Percentiles rank a stretch among this genome's conserved stretches.
Evolutionary conservation across 768 basidiomycete species (phyloP).

Genomic region (Pleurotus djamor): DNA sequence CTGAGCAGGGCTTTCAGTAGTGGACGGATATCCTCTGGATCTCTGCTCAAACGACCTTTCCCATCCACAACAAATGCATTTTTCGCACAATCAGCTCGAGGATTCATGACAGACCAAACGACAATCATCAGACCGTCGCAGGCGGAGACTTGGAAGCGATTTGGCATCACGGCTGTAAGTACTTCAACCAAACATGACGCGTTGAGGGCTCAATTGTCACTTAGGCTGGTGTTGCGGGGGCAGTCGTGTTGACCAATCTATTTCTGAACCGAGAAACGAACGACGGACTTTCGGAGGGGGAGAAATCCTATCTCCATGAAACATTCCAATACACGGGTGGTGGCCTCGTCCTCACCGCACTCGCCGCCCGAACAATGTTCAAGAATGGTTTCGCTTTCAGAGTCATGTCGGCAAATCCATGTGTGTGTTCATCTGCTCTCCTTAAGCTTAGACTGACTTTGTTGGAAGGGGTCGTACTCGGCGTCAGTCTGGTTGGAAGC

Average conservation of each 20-base stretch:
- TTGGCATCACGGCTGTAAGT: slow-evolving; percentile 52
- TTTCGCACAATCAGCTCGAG: slow-evolving; percentile 32
- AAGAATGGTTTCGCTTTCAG: slow-evolving; percentile 63
- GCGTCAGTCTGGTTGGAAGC: slow-evolving; percentile 73
- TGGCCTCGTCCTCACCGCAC: slow-evolving; percentile 73
- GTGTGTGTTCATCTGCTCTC: slow-evolving; percentile 32
- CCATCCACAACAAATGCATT: background rate
- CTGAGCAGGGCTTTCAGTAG: background rate
- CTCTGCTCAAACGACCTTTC: background rate
- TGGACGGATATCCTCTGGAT: background rate
- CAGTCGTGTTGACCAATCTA: slow-evolving; percentile 58
- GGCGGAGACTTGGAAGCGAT: slow-evolving; percentile 39
- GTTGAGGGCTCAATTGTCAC: slow-evolving; percentile 3
- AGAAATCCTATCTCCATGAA: slow-evolving; percentile 70
- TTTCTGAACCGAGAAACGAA: slow-evolving; percentile 80
- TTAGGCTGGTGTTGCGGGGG: slow-evolving; percentile 72
- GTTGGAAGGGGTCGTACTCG: slow-evolving; percentile 72
- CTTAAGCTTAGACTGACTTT: background rate
- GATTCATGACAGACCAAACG: slow-evolving; percentile 44
- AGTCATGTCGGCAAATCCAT: slow-evolving; percentile 84
- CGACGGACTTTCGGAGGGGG: slow-evolving; percentile 57
- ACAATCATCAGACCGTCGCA: slow-evolving; percentile 33
- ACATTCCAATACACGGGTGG: slow-evolving; percentile 84
- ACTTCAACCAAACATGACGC: background rate
- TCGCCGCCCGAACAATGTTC: slow-evolving; percentile 80